These are phyloP conservation scores for Hymenotorrendiella dingleyae DNA, from an alignment of 2,329 filamentous ascomycete species.

Conservation along the genomic window DNA sequence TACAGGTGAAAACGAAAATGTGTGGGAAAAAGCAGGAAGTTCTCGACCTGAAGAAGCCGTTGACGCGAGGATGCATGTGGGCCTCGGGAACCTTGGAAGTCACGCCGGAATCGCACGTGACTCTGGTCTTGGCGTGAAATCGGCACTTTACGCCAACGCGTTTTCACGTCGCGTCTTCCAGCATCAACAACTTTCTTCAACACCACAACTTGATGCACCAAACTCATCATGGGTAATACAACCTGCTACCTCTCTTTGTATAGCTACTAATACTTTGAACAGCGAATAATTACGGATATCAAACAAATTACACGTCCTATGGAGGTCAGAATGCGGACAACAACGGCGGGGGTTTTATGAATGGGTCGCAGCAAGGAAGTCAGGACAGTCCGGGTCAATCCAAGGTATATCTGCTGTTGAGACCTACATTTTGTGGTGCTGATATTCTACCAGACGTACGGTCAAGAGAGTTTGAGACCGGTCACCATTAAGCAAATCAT, in stretches of 20 bases:
- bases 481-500: conserved; percentile 94
- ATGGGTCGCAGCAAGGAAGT: conserved; percentile 55
- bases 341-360: conserved; percentile 54
- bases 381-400: conserved; percentile 40
- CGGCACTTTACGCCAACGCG: not conserved
- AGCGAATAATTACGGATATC: conserved; percentile 30
- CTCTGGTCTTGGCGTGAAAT: not conserved
- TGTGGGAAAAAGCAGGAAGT: too few relatives aligned
- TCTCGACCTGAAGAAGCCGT: too few relatives aligned
- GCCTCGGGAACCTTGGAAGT: too few relatives aligned
- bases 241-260: not conserved
- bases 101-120: too few relatives aligned
- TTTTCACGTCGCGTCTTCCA: not conserved
- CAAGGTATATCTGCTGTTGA: conserved; percentile 35
- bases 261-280: conserved; percentile 8
- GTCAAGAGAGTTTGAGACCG: conserved; percentile 82
- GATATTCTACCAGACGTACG: conserved; percentile 37
- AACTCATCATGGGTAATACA: conserved; percentile 16
- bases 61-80: too few relatives aligned
- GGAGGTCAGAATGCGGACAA: conserved; percentile 53
- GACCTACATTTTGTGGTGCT: not conserved
- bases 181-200: not conserved
- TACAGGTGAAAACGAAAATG: too few relatives aligned
- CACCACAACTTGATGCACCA: conserved; percentile 7
- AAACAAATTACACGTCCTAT: conserved; percentile 26